phyloP scores from a whole-genome alignment of 2,329 filamentous ascomycete species.

The Sphaerostilbella broomeana region DNA sequence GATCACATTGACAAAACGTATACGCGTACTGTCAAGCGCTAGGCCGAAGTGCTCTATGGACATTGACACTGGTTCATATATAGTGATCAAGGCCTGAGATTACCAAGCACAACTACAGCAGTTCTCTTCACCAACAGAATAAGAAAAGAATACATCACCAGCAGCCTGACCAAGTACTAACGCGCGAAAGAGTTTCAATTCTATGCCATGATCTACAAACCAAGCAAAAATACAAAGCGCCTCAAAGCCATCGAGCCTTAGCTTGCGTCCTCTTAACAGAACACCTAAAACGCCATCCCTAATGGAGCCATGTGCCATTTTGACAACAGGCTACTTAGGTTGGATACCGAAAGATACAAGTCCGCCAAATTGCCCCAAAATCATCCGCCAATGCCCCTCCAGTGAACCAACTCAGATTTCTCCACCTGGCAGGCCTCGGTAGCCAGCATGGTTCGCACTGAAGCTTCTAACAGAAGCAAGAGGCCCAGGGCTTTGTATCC shows the following conservation, averaged over 20 bases:
- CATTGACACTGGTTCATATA: no score
- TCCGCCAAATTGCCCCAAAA: neutral
- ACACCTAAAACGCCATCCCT: conserved; percentile 13
- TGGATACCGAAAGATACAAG: conserved; percentile 8
- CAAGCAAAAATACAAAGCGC: no score
- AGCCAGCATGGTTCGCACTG: conserved; percentile 11
- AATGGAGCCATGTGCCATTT: conserved; percentile 10
- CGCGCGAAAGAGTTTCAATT: no score
- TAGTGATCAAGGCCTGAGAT: no score
- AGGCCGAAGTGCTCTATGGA: no score
- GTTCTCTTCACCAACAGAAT: neutral
- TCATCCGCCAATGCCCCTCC: conserved; percentile 1
- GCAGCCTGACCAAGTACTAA: neutral
- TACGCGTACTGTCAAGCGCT: no score
- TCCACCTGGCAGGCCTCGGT: conserved; percentile 10
- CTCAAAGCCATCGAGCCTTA: conserved; percentile 6
- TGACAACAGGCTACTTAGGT: conserved; percentile 3
- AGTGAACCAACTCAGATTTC: conserved; percentile 4
- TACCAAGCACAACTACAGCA: neutral
- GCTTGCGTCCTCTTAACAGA: conserved; percentile 10
- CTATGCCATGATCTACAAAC: no score
- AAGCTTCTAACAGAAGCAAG: conserved; percentile 13
- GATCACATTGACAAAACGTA: no score
- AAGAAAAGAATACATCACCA: neutral
- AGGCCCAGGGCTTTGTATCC: conserved; percentile 14